phyloP scores from a whole-genome alignment of 371 early-diverging fungal genomes.

The Batkoa obscura region DNA sequence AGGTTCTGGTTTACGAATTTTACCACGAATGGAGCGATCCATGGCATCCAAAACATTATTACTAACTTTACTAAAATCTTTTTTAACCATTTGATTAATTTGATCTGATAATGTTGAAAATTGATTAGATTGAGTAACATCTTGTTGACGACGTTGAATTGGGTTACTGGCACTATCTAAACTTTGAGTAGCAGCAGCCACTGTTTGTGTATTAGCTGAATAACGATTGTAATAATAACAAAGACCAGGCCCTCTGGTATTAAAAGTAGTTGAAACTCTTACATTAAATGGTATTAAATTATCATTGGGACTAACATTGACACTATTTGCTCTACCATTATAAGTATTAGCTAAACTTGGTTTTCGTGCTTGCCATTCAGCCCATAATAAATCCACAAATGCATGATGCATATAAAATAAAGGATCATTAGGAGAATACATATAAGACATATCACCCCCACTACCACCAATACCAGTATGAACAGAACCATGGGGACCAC shows the following conservation, averaged over 20 bases:
- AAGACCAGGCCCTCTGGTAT: background rate
- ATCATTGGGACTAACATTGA: background rate
- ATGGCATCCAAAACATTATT: no score
- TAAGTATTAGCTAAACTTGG: conserved; percentile 1
- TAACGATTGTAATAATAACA: background rate
- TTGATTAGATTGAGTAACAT: no score
- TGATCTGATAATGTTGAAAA: no score
- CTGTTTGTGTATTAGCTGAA: background rate
- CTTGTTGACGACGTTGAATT: no score
- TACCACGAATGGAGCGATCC: background rate
- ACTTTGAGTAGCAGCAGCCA: no score
- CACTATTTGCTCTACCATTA: background rate
- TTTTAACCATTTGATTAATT: background rate
- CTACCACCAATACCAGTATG: conserved; percentile 6
- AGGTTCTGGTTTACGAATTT: background rate
- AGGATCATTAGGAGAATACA: conserved; percentile 12
- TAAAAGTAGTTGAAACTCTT: background rate
- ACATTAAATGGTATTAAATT: background rate
- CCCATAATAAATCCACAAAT: conserved; percentile 31
- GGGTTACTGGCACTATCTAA: background rate
- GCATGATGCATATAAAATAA: conserved; percentile 35
- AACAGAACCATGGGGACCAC: conserved; percentile 5
- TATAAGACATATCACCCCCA: conserved; percentile 4
- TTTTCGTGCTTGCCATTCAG: conserved; percentile 16
- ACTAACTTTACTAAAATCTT: background rate